Evolutionary conservation across 495 filamentous ascomycete genomes (phyloP), one percentile per base, ranked within the genome.

Genomic region (Cudoniella acicularis): DNA sequence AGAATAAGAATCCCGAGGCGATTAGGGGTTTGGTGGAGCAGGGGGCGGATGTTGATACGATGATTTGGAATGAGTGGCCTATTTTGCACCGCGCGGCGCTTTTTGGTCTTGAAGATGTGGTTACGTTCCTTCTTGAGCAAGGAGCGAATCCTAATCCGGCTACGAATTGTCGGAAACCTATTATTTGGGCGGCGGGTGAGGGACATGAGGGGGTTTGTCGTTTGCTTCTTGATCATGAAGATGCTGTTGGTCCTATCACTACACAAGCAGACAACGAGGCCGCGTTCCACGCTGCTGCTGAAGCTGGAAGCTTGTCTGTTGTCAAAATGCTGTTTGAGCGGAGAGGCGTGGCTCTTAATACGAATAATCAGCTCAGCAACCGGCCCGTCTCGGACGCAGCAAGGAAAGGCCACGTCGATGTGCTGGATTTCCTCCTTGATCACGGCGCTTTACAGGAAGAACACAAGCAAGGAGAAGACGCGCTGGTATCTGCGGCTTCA

Each of bases 131-230:
- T 24, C 52, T 64, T 1, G 56, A 60, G 43, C 13, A 26, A 3
- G 61, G 61, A 2, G 61, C 61, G 27, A 22, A 55, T 59, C 66
- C 67, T 27, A 67, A 63, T 22, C 60, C 60, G 3, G 48, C 60
- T 6, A 21, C 2, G 36, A n/a, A 43, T 11, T 48, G 47, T 6
- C 22, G 27, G 49, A 53, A 53, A 25, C 54, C 60, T 2, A 10
- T 63, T 2, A 54, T 42, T 17, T 63, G 54, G 54, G 60, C 60
- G 47, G 54, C 60, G 0, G 41, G 27, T 27, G 42, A 27, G 0
- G 60, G 54, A 9, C 40, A 58, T 26, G 50, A 47, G 17, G 48
- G 48, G 21, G 54, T 49, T 25, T 57, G 54, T 22, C 22, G 30
- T 2, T 9, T 63, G 3, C 50, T 63, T 10, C 21, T 63, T 9